Evolutionary conservation across 2,329 filamentous ascomycete species (phyloP), one percentile per base, ranked within the genome.

Genomic region (Nothopassalora personata): DNA sequence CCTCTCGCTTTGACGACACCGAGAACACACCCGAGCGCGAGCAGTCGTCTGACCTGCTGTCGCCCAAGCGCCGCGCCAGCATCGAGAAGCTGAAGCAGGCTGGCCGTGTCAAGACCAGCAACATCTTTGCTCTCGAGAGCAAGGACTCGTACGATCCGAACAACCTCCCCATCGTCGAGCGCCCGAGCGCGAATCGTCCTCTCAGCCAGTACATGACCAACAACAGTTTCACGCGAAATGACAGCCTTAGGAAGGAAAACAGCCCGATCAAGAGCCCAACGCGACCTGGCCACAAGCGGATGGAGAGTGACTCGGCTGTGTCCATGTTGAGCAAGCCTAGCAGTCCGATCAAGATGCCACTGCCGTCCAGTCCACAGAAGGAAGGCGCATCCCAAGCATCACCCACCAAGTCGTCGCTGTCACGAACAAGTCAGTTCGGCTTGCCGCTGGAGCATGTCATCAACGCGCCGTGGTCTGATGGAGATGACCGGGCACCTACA

Each of bases 31-130:
- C 68, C 28, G 66, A 69, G 74, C 77, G 57, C 59, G 81, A 84
- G 53, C 80, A 82, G 47, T 86, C 88, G 10, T 84, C 87, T 7
- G 87, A 88, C 49, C 86, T 90, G 28, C 53, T 66, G 9, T 70
- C 69, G 34, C 67, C 70, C 23, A 87, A 85, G 59, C 89, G 90
- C 70, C 87, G 93, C 71, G 90, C 90, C 49, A 97, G 93, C 18
- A 92, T 99, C 66, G 94, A 99, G 81, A 92, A 92, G 71, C 82
- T 99, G 60, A 95, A 97, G 78, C 90, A 88, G 73, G 92, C 91
- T 33, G 96, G 93, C 57, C 89, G 94, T 61, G 94, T 99, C 70
- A 96, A 93, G 82, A 97, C 96, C 79, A 97, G 93, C 82, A 96
- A 88, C 77, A 97, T 97, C 81, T 90, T 96, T 73, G 91, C 91